Evolutionary conservation across 768 basidiomycete genomes (phyloP).

Genomic region (Dacryopinax spathularia): DNA sequence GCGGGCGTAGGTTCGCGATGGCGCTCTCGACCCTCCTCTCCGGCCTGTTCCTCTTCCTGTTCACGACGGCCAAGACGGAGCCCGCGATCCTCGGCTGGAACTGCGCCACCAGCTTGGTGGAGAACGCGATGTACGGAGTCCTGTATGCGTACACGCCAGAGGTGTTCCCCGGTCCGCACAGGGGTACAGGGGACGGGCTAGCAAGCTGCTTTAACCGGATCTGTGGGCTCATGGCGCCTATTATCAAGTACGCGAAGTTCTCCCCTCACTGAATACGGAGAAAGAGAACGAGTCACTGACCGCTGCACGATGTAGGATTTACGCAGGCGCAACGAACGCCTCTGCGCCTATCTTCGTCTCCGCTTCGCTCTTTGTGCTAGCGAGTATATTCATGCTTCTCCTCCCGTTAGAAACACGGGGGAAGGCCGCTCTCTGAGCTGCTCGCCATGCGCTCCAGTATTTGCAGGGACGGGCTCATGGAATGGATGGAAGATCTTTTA

Average conservation of each 20-base stretch:
- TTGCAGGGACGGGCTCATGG: not conserved
- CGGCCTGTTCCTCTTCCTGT: constrained; percentile 37
- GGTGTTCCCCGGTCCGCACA: constrained; percentile 42
- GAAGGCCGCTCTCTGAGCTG: not conserved
- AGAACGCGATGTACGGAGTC: constrained; percentile 34
- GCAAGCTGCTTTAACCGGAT: constrained; percentile 37
- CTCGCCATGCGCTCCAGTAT: not conserved
- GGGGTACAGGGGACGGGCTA: constrained; percentile 42
- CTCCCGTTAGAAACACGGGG: constrained; percentile 31
- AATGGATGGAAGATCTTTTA: not conserved
- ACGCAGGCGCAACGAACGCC: constrained; percentile 17
- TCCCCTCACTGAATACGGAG: not conserved
- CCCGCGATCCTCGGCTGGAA: constrained; percentile 34
- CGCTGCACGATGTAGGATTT: not conserved
- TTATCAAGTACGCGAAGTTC: constrained; percentile 16
- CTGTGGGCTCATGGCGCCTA: constrained; percentile 34
- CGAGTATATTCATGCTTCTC: constrained; percentile 29
- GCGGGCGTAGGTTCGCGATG: constrained; percentile 37
- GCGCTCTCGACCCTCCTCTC: constrained; percentile 33
- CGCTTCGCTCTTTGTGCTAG: constrained; percentile 33
- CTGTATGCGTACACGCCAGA: constrained; percentile 47
- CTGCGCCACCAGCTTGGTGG: constrained; percentile 26
- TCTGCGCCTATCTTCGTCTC: constrained; percentile 33
- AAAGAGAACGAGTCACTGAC: not conserved
- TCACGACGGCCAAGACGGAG: constrained; percentile 33